Evolutionary conservation across 2,329 filamentous ascomycete species (phyloP).

Genomic region (Aspergillus sojae): DNA sequence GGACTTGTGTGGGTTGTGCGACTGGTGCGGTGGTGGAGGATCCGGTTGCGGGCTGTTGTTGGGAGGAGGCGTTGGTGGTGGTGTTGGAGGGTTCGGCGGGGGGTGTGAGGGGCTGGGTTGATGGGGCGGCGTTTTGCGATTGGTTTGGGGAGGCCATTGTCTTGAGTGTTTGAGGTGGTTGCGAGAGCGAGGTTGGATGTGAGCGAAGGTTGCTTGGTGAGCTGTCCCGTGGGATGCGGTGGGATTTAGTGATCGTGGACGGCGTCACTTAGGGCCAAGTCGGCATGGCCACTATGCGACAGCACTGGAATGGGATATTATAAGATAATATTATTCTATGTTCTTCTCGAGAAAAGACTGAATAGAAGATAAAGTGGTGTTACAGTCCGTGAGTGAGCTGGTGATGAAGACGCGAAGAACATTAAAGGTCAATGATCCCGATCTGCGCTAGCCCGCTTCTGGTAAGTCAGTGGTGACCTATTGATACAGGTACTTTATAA

Average conservation of each 20-base stretch:
- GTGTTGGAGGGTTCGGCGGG: conserved; percentile 42
- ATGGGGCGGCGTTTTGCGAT: conserved; percentile 30
- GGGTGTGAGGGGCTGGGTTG: conserved; percentile 46
- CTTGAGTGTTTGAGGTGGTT: not conserved
- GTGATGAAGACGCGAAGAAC: not conserved
- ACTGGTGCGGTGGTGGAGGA: conserved; percentile 22
- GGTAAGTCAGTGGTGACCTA: not conserved
- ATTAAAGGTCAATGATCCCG: not conserved
- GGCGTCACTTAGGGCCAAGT: not conserved
- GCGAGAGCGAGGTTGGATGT: not conserved
- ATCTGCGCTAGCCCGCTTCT: not conserved
- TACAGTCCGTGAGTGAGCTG: not conserved
- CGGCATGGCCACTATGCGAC: not conserved
- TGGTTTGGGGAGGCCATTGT: conserved; percentile 41
- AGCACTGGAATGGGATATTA: not conserved
- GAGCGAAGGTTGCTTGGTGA: not conserved
- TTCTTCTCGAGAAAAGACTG: not conserved
- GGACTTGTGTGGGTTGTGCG: conserved; percentile 39
- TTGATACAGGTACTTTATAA: not conserved
- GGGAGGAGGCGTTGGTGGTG: conserved; percentile 13
- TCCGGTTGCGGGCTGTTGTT: conserved; percentile 24
- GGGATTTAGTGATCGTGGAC: conserved; percentile 1
- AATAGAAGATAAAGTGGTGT: not conserved
- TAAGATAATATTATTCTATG: not conserved
- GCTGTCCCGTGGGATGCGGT: conserved; percentile 1